A percentile compares a stretch with the other conserved stretches of the same genome.
phyloP scores from a whole-genome alignment of 306 rosid species.

The Lathyrus tuberosus region DNA sequence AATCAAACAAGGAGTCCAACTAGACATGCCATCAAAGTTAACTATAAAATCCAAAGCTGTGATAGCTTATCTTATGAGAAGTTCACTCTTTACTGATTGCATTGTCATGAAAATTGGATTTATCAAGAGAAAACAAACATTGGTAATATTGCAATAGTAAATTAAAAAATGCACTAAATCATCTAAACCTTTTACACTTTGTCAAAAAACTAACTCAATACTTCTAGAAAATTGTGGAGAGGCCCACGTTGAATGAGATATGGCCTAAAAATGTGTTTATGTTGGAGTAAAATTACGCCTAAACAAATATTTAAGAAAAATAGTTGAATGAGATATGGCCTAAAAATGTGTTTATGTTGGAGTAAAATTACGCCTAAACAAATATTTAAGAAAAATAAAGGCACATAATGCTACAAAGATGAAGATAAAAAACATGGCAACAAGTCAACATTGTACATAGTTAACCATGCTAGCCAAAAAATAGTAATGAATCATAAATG shows the following conservation, averaged over 20 bases:
- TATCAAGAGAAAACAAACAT: slow-evolving; percentile 1
- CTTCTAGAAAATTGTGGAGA: slow-evolving; percentile 7
- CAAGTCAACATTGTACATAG: neutral
- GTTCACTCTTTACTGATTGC: neutral
- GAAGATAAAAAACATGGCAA: slow-evolving; percentile 22
- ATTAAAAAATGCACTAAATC: neutral
- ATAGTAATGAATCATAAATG: slow-evolving; percentile 21
- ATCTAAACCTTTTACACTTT: slow-evolving; percentile 6
- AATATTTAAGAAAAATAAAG: slow-evolving; percentile 7
- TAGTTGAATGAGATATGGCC: neutral
- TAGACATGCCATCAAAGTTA: slow-evolving; percentile 10
- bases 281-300: neutral
- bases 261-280: neutral
- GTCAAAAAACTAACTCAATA: slow-evolving; percentile 4
- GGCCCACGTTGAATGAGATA: neutral
- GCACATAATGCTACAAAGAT: neutral
- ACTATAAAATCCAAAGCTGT: neutral
- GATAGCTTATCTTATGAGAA: neutral
- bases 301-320: neutral
- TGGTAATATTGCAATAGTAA: neutral
- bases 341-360: neutral
- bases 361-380: neutral
- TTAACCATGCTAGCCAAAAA: slow-evolving; percentile 2
- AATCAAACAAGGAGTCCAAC: slow-evolving; percentile 18
- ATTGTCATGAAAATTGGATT: neutral